Conservation (phyloP, 106 monocot genomes). For the Allium fistulosum region DNA sequence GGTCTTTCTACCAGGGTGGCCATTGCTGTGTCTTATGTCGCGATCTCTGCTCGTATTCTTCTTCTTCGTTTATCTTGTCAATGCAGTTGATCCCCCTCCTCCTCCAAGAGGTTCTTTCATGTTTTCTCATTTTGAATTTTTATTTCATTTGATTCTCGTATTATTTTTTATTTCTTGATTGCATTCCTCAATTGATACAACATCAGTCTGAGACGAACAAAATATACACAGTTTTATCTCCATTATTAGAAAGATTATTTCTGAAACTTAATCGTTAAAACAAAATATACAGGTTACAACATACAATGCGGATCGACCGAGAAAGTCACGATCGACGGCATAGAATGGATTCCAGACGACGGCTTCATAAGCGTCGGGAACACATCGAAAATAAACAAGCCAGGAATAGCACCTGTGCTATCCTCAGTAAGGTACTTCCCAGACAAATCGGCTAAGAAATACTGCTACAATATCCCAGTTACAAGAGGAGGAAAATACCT, state of each 20-base stretch:
- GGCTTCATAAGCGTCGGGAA: slow-evolving; percentile 63
- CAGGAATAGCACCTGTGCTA: slow-evolving; percentile 36
- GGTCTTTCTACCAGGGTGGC: not conserved
- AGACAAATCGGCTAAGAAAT: slow-evolving; percentile 47
- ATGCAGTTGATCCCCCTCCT: not conserved
- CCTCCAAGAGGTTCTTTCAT: slow-evolving; percentile 1
- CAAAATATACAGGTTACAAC: slow-evolving; percentile 29
- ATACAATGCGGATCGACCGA: slow-evolving; percentile 64
- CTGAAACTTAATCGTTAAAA: not conserved
- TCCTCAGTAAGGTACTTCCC: slow-evolving; percentile 70
- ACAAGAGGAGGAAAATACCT: slow-evolving; percentile 45
- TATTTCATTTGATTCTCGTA: not conserved
- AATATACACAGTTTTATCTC: too few relatives aligned
- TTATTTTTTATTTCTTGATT: not conserved
- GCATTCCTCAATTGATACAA: not conserved
- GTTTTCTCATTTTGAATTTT: not conserved
- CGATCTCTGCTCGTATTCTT: not conserved
- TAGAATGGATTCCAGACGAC: slow-evolving; percentile 72
- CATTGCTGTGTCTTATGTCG: slow-evolving; percentile 1
- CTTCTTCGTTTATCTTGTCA: not conserved
- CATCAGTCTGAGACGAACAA: not conserved
- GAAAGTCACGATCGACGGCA: slow-evolving; percentile 19
- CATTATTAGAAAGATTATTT: too few relatives aligned
- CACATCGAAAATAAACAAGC: slow-evolving; percentile 22
- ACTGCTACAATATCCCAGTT: slow-evolving; percentile 69